A percentile compares a stretch with the other conserved stretches of the same genome.
Conservation (phyloP, 768 basidiomycete genomes). For the Ephemerocybe angulata region DNA sequence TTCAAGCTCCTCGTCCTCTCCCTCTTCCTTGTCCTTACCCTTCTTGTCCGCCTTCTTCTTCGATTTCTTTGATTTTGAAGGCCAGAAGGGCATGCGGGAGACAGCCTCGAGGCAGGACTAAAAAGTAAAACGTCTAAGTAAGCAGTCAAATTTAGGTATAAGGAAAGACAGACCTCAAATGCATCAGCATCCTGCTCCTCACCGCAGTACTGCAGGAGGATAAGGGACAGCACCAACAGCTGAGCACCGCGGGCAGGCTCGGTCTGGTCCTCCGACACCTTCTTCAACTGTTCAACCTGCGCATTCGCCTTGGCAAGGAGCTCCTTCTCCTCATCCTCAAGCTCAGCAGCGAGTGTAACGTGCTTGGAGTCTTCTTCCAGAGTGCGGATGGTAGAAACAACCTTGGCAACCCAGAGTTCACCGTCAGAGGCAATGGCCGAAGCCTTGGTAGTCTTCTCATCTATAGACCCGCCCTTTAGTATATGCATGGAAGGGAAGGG, state of each 20-base stretch:
- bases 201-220: constrained; percentile 74
- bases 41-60: constrained; percentile 40
- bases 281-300: constrained; percentile 37
- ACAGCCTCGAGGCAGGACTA: constrained; percentile 63
- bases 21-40: constrained; percentile 17
- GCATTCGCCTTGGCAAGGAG: constrained; percentile 45
- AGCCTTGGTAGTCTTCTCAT: constrained; percentile 51
- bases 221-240: constrained; percentile 63
- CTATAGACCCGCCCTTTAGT: constrained; percentile 16
- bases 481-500: background rate
- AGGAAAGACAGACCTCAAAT: constrained; percentile 50
- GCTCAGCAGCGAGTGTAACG: constrained; percentile 45
- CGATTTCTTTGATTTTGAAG: constrained; percentile 13
- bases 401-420: constrained; percentile 74
- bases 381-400: constrained; percentile 49
- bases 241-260: constrained; percentile 67
- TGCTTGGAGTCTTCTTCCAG: constrained; percentile 73
- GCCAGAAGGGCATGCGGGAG: constrained; percentile 45
- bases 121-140: background rate
- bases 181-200: constrained; percentile 46
- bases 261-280: constrained; percentile 27
- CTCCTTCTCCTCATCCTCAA: constrained; percentile 53
- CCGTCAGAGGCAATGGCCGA: constrained; percentile 66
- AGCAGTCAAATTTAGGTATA: constrained; percentile 8
- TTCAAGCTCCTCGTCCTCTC: constrained; percentile 23